phyloP scores from a whole-genome alignment of 257 asterid species.

The Solanum sejunctum region DNA sequence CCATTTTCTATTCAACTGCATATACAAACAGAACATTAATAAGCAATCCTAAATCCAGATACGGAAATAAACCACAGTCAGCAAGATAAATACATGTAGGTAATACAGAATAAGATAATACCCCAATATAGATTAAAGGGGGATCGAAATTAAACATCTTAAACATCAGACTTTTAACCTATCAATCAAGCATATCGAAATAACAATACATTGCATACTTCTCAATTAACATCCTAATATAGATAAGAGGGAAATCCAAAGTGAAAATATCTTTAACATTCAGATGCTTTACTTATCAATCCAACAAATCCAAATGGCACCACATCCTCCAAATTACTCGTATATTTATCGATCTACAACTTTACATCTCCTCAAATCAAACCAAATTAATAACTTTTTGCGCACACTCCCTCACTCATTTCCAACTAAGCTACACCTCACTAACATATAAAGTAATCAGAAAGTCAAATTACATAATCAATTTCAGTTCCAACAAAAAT shows the following conservation, averaged over 20 bases:
- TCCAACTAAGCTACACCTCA: not conserved
- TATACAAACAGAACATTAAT: not conserved
- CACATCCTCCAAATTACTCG: not conserved
- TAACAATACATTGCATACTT: not conserved
- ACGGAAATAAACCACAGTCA: not conserved
- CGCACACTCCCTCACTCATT: not conserved
- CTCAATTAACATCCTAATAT: not conserved
- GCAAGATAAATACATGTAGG: not conserved
- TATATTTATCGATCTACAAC: not conserved
- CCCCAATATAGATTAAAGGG: not conserved
- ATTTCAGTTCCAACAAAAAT: not conserved
- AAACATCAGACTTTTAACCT: not conserved
- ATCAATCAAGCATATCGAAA: not conserved
- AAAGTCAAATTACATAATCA: not conserved
- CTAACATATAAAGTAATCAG: not conserved
- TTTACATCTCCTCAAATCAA: not conserved
- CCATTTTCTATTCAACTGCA: not conserved
- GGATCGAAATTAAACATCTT: not conserved
- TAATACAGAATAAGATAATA: not conserved
- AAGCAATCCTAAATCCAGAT: not conserved
- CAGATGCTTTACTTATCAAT: not conserved
- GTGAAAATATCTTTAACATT: not conserved
- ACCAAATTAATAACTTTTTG: not conserved
- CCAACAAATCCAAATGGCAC: not conserved
- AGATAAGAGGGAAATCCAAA: not conserved